Base-by-base conservation (phyloP, 129 eudicot genomes). In the Flaveria ramosissima region DNA sequence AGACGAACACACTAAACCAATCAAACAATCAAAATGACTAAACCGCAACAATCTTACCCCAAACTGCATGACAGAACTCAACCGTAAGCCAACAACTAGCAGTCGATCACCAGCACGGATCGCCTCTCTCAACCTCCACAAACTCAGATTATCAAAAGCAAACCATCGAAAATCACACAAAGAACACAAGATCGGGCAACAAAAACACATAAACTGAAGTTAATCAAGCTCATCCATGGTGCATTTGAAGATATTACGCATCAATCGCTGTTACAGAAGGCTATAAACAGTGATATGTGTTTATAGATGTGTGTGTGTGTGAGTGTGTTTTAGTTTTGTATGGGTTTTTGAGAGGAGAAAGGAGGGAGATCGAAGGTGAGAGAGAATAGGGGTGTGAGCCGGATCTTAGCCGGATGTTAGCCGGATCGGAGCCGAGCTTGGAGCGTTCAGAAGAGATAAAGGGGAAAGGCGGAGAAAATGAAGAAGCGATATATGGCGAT, bases 341-440 rank as follows among this genome's bases (percentile, higher is more conserved):
- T 30, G 74, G n/a, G 73, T 42, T 52, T 61, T 15, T 30, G 36
- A 6, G 52, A 39, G n/a, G n/a, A 36, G 41, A 36, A 36, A 36
- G 41, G 41, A 36, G 41, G 41, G 41, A 36, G 41, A 36, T 36
- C 41, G 41, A 36, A 36, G 41, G 41, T 45, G 70, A 76, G 85
- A 39, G 76, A 59, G 76, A 80, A 81, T 71, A 69, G 45, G 84
- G 45, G 84, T 62, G 68, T 64, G 67, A 71, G 77, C 83, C n/a
- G 80, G 50, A 65, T 71, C 17, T 52, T 42, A 63, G 79, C 79
- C 67, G 79, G 88, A 85, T 77, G 74, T 76, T 61, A 76, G 76
- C 82, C 79, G 80, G 81, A 81, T 82, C 77, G 79, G 84, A 85
- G 78, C 81, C 83, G 84, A 82, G 86, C 81, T 80, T 36, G 41